Conservation (phyloP, 2,329 filamentous ascomycete species). For the Fonsecaea pedrosoi region DNA sequence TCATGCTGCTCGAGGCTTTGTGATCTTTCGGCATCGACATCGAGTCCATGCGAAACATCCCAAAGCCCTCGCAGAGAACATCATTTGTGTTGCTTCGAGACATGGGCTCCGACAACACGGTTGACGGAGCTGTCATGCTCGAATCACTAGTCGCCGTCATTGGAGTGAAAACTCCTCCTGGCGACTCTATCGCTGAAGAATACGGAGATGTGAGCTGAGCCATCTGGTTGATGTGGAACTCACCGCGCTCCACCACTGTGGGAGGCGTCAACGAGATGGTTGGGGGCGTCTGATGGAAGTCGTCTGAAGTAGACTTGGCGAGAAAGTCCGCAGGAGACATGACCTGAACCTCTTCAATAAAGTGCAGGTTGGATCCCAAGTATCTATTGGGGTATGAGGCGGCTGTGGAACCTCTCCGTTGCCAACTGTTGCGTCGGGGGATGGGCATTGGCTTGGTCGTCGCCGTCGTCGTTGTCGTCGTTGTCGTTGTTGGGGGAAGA, state of each 20-base stretch:
- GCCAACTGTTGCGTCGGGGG: constrained; percentile 31
- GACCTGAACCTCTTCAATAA: constrained; percentile 50
- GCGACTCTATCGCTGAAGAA: constrained; percentile 41
- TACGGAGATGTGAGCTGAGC: constrained; percentile 38
- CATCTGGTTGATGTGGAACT: constrained; percentile 40
- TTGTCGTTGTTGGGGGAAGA: constrained; percentile 30
- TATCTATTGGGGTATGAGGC: constrained; percentile 49
- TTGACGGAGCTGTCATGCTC: constrained; percentile 41
- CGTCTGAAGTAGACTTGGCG: constrained; percentile 45
- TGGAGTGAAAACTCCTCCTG: constrained; percentile 35
- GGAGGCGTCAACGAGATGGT: constrained; percentile 41
- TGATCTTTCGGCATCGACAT: constrained; percentile 41
- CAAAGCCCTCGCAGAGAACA: constrained; percentile 51
- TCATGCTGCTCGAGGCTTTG: constrained; percentile 43
- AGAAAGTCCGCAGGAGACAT: constrained; percentile 53
- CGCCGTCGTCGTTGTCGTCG: constrained; percentile 42
- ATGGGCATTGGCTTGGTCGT: constrained; percentile 42
- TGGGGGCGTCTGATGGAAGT: constrained; percentile 30
- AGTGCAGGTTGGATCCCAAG: constrained; percentile 43
- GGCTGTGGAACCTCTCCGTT: constrained; percentile 39
- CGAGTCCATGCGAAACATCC: constrained; percentile 55
- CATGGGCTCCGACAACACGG: constrained; percentile 50
- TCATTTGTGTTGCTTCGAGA: constrained; percentile 55
- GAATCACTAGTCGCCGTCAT: constrained; percentile 40
- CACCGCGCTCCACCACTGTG: constrained; percentile 40